Base-by-base conservation (phyloP, 805 yeast genomes). In the Saccharomycopsis lassenensis region DNA sequence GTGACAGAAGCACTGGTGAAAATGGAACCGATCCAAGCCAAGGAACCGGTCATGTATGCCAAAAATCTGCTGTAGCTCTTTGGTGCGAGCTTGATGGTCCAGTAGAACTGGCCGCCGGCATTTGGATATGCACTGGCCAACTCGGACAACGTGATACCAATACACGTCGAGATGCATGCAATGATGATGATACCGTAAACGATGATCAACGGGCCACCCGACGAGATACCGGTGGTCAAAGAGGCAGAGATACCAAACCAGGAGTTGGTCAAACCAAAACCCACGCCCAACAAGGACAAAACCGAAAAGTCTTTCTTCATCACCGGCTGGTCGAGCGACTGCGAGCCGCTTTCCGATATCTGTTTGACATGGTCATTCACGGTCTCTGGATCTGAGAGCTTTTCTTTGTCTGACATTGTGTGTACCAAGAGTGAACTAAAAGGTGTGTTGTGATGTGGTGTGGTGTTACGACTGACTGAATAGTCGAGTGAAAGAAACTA, bases 201-300 rank as follows among this genome's bases (percentile, higher is more conserved):
- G 39, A 72, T 66, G 46, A 68, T 50, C 59, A 71, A 56, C 15
- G 78, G 77, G 3, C 79, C 78, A 44, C 79, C 78, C 34, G 71
- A 61, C 15, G 63, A 55, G 24, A 73, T 67, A 45, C 77, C 75
- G 4, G 74, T 61, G 25, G 67, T 61, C 43, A 72, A 57, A 2
- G 75, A 62, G 3, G 77, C 73, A 8, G 75, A 64, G 16, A 73
- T 65, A 37, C 78, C 78, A 40, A 67, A 65, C 78, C 79, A 73
- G 1, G 77, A 69, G 49, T 71, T 71, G 11, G 77, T 72, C 28
- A 73, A 52, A 10, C 77, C 77, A 45, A 72, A 73, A 7, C 77
- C 77, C 23, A 71, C 71, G 35, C 77, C 78, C 26, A 73, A 50
- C 1, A 73, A 51, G 1, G 76, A 63, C 57, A 62, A 52, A 32